Conservation (phyloP, 164 flowering plant species). For the Kalanchoe fedtschenkoi region DNA sequence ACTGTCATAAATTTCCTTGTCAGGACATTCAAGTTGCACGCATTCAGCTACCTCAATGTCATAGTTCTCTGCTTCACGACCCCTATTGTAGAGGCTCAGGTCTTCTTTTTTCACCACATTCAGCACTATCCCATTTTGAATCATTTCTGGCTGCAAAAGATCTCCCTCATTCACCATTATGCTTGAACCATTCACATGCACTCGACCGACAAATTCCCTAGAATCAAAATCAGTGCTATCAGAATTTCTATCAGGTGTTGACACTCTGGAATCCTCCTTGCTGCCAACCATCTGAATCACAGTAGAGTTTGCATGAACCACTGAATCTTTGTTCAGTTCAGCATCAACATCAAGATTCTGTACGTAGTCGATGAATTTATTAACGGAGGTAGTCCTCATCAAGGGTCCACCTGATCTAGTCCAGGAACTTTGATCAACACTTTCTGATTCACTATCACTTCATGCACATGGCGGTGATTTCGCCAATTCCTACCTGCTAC, state of each 20-base stretch:
- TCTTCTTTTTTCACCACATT: constrained; percentile 40
- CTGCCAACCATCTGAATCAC: constrained; percentile 20
- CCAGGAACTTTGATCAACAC: constrained; percentile 61
- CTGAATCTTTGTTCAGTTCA: constrained; percentile 30
- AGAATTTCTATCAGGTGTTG: constrained; percentile 44
- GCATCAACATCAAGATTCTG: constrained; percentile 53
- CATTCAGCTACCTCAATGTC: constrained; percentile 44
- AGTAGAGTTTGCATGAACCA: constrained; percentile 23
- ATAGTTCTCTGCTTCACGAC: constrained; percentile 25
- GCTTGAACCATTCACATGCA: constrained; percentile 26
- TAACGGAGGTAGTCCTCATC: constrained; percentile 93
- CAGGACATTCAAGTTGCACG: constrained; percentile 53
- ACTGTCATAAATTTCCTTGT: constrained; percentile 53
- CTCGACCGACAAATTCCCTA: constrained; percentile 26
- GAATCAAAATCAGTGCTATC: constrained; percentile 42
- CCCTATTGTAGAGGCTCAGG: constrained; percentile 18
- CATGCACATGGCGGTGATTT: constrained; percentile 30
- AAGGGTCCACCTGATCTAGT: constrained; percentile 95
- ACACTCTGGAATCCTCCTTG: constrained; percentile 32
- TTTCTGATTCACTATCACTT: constrained; percentile 83
- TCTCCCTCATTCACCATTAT: constrained; percentile 75
- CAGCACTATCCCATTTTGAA: constrained; percentile 57
- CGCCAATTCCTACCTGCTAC: constrained; percentile 23
- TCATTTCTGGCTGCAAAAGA: constrained; percentile 77
- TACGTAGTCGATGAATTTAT: constrained; percentile 60